Evolutionary conservation across 1,284 basidiomycete genomes (phyloP), one percentile per base, ranked within the genome.

Genomic region (Wallemia mellicola): DNA sequence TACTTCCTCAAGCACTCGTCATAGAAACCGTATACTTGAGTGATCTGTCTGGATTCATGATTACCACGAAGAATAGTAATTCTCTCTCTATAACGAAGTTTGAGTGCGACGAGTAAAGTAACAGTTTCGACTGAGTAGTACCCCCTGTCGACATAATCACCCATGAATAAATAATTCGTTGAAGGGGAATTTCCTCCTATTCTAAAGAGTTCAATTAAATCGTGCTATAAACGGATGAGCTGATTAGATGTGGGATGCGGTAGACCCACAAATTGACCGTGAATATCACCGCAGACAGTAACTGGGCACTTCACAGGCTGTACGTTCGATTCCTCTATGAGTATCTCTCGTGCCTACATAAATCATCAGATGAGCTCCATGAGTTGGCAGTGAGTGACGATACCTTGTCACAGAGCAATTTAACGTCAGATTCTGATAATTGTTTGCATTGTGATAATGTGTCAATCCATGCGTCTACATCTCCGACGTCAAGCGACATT

Each of bases 141-240:
- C 27, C 92, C 92, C 68, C 94, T 82, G 75, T 98, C 94, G 65
- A 98, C 94, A 68, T 96, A 98, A 76, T 99, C 92, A 56, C 94
- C 94, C 94, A 99, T 99, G 76, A 99, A 99, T 65, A 99, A 83
- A 73, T 99, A 99, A 74, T 98, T 99, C 63, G 94, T 96, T 74
- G 98, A 94, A 61, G 92, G 94, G 54, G 91, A 96, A 75, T 27
- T 96, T 62, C 92, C 94, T 60, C 94, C 92, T 70, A 99, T 98
- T 60, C 91, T 83, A 75, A 99, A 99, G 57, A 99, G 82, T 71
- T 98, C 94, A 62, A 89, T 94, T 60, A 99, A 82, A 75, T 99
- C 94, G 73, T 96, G 91, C 91, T 96, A 70, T 33, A 24, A 26
- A 58, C 25, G 9, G 27, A 28, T 27, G 27, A 26, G 55, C 55